Evolutionary conservation across 2,329 filamentous ascomycete species (phyloP).

Genomic region (Ophiocordyceps camponoti-floridani): DNA sequence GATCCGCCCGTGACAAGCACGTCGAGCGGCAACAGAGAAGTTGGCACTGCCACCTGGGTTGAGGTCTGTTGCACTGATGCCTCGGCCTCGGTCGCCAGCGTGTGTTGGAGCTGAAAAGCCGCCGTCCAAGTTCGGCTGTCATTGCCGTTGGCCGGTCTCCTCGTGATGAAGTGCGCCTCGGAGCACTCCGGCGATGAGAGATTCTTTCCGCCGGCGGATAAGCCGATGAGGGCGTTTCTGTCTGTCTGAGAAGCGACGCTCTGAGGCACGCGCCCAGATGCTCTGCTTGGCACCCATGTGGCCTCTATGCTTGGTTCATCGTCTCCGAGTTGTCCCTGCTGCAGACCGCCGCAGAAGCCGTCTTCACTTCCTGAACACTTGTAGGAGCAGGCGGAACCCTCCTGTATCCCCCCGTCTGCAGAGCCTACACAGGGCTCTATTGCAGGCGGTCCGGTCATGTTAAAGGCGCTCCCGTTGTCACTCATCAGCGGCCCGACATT

Average conservation of each 20-base stretch:
- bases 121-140: background rate
- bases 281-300: background rate
- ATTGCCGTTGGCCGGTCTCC: no score
- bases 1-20: background rate
- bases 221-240: conserved; percentile 18
- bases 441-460: background rate
- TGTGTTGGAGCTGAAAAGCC: background rate
- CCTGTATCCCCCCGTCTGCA: conserved; percentile 19
- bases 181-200: conserved; percentile 3
- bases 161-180: no score
- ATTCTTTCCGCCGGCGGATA: conserved; percentile 20
- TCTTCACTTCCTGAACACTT: conserved; percentile 21
- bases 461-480: background rate
- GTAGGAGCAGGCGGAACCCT: conserved; percentile 12
- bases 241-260: no score
- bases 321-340: conserved; percentile 1
- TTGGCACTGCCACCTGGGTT: background rate
- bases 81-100: background rate
- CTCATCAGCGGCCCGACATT: background rate
- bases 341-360: conserved; percentile 23
- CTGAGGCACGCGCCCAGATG: background rate
- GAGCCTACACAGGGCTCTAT: conserved; percentile 21
- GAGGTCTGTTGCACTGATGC: no score
- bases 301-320: background rate
- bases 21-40: background rate